These are phyloP conservation scores for Nadsonia starkeyi-henricii DNA, from an alignment of 1,139 yeast species.

Conservation along the genomic window DNA sequence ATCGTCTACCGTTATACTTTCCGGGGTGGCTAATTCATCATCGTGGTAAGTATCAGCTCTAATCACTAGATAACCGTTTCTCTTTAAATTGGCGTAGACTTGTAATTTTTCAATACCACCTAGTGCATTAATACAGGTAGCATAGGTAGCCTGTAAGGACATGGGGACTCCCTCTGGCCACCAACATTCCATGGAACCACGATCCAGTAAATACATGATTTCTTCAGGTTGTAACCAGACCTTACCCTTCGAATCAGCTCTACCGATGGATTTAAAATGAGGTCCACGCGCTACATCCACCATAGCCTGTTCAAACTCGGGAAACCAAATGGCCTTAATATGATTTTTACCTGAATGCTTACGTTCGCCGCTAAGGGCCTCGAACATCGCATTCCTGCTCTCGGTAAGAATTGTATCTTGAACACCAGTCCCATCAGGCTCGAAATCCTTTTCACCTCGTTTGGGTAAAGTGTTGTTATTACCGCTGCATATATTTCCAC, in stretches of 20 bases:
- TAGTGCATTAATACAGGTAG: conserved; percentile 32
- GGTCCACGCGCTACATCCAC: conserved; percentile 56
- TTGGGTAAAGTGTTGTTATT: conserved; percentile 30
- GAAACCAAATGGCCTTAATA: conserved; percentile 33
- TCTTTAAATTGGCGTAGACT: conserved; percentile 61
- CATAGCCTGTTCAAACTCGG: conserved; percentile 28
- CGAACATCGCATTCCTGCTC: conserved; percentile 60
- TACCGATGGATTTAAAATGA: conserved; percentile 63
- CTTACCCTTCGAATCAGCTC: conserved; percentile 33
- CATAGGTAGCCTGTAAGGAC: conserved; percentile 54
- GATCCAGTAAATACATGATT: conserved; percentile 59
- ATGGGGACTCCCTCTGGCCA: conserved; percentile 31
- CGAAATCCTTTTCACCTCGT: conserved; percentile 78
- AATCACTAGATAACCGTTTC: conserved; percentile 64
- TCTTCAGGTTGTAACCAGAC: conserved; percentile 52
- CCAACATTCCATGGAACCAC: conserved; percentile 63
- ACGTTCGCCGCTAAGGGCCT: conserved; percentile 46
- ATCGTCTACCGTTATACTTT: neutral
- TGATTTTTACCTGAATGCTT: conserved; percentile 35
- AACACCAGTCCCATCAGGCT: conserved; percentile 60
- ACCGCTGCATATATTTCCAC: neutral
- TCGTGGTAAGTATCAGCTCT: conserved; percentile 16
- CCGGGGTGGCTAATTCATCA: neutral
- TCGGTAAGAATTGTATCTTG: conserved; percentile 40
- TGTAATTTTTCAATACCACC: conserved; percentile 44